Conservation (phyloP, 108 stramenopile species). For the Nitzschia sp. region DNA sequence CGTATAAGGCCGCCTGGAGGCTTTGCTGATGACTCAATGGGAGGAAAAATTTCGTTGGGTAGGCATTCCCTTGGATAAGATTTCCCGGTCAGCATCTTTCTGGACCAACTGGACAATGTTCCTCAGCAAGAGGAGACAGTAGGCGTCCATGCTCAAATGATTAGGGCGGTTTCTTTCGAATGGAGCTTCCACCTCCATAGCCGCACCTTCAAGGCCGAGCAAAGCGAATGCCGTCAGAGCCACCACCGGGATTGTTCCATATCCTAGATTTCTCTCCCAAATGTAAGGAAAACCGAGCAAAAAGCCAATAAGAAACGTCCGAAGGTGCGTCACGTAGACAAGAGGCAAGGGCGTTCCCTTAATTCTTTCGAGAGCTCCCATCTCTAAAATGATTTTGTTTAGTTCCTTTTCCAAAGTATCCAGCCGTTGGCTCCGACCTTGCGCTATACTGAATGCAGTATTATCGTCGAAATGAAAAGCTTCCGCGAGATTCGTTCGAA, state of each 20-base stretch:
- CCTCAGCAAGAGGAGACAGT: slow-evolving; percentile 14
- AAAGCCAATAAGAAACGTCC: slow-evolving; percentile 69
- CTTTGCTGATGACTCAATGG: slow-evolving; percentile 1
- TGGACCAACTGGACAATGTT: slow-evolving; percentile 10
- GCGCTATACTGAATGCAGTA: slow-evolving; percentile 21
- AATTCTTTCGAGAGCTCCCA: slow-evolving; percentile 78
- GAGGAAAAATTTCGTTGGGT: not conserved
- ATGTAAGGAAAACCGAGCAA: slow-evolving; percentile 43
- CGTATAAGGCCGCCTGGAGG: slow-evolving; percentile 18
- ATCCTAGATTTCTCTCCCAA: slow-evolving; percentile 30
- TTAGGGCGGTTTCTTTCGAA: slow-evolving; percentile 29
- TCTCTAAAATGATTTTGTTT: slow-evolving; percentile 33
- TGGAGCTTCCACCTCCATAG: slow-evolving; percentile 40
- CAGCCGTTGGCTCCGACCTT: slow-evolving; percentile 12
- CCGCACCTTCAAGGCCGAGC: slow-evolving; percentile 47
- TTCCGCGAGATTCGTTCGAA: slow-evolving; percentile 18
- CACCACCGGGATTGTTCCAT: slow-evolving; percentile 30
- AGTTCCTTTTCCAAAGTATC: slow-evolving; percentile 23
- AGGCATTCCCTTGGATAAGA: not conserved
- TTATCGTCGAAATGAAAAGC: slow-evolving; percentile 8
- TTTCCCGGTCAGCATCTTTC: slow-evolving; percentile 13
- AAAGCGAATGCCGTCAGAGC: slow-evolving; percentile 30
- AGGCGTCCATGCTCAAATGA: slow-evolving; percentile 33
- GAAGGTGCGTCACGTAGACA: slow-evolving; percentile 67
- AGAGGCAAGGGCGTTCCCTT: slow-evolving; percentile 71